A percentile compares a stretch with the other conserved stretches of the same genome.
These are phyloP conservation scores for Penicillium sp. DNA, from an alignment of 2,329 filamentous ascomycete genomes.

Conservation along the genomic window DNA sequence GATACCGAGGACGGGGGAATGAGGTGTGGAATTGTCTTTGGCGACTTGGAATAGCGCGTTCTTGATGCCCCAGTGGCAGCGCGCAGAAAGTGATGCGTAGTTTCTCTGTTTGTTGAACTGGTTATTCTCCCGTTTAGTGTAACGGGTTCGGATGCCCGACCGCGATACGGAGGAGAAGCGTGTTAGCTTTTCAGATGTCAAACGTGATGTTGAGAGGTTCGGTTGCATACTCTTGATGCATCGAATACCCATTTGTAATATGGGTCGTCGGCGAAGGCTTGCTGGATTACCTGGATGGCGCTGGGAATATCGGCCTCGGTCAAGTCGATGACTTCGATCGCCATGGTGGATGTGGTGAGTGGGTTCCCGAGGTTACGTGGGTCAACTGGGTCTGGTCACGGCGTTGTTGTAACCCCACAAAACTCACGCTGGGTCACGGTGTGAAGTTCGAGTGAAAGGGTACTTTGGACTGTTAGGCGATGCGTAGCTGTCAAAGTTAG, in stretches of 20 bases:
- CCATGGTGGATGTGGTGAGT: conserved; percentile 34
- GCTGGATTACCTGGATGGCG: conserved; percentile 61
- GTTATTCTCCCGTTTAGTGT: conserved; percentile 7
- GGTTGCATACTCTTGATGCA: conserved; percentile 47
- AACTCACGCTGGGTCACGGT: not conserved
- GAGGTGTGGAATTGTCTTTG: conserved; percentile 48
- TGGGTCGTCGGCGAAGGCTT: conserved; percentile 62
- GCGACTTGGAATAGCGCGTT: conserved; percentile 70
- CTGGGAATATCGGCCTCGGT: conserved; percentile 59
- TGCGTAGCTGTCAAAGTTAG: not conserved
- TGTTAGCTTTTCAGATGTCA: conserved; percentile 13
- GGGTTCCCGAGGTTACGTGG: not conserved
- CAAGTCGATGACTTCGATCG: conserved; percentile 54
- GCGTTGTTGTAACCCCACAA: not conserved
- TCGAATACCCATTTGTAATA: conserved; percentile 66
- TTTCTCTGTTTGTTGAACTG: conserved; percentile 60
- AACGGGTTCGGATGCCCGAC: conserved; percentile 12
- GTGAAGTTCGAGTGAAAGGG: not conserved
- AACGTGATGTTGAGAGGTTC: too few relatives aligned
- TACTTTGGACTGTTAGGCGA: not conserved
- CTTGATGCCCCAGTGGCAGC: conserved; percentile 67
- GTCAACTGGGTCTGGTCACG: not conserved
- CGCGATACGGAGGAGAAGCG: conserved; percentile 16
- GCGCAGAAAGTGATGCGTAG: conserved; percentile 57
- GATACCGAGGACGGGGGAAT: conserved; percentile 59